Conservation (phyloP, 169 alveolate genomes). For the Plasmodium relictum region DNA sequence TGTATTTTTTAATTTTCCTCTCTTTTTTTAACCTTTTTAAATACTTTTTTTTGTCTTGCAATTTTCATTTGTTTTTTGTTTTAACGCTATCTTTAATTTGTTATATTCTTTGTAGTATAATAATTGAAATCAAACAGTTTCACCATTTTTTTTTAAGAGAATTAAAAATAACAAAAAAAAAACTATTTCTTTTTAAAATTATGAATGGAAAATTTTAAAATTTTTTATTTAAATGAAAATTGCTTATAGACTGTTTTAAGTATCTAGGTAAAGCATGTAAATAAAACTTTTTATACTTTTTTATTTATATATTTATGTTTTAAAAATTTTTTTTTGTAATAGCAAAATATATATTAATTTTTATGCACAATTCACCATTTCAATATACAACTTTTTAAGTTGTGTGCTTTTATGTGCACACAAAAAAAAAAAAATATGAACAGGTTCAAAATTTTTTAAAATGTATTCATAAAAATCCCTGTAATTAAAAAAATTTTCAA, state of each 20-base stretch:
- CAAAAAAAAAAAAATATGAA: slow-evolving; percentile 17
- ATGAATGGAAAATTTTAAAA: too few species aligned
- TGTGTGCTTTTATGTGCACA: slow-evolving; percentile 21
- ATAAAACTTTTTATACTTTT: slow-evolving; percentile 3
- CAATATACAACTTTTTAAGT: background rate
- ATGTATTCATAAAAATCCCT: background rate
- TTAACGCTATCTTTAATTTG: too few species aligned
- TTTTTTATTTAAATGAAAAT: too few species aligned
- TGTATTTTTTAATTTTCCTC: too few species aligned
- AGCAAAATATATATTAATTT: slow-evolving; percentile 2
- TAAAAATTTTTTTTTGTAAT: background rate
- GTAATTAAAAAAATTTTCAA: background rate
- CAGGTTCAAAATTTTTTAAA: slow-evolving; percentile 33
- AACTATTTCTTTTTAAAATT: too few species aligned
- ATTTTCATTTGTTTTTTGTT: too few species aligned
- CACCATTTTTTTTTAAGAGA: too few species aligned
- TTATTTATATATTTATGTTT: slow-evolving; percentile 5
- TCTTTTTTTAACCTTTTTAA: too few species aligned
- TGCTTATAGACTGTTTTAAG: background rate
- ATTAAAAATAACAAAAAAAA: too few species aligned
- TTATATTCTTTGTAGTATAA: too few species aligned
- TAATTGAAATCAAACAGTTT: too few species aligned
- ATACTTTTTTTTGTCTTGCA: too few species aligned
- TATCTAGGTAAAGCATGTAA: background rate
- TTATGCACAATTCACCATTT: slow-evolving; percentile 29